Evolutionary conservation across 1,284 basidiomycete genomes (phyloP), one percentile per base, ranked within the genome.

Genomic region (Pyrrhoderma lamaoense): DNA sequence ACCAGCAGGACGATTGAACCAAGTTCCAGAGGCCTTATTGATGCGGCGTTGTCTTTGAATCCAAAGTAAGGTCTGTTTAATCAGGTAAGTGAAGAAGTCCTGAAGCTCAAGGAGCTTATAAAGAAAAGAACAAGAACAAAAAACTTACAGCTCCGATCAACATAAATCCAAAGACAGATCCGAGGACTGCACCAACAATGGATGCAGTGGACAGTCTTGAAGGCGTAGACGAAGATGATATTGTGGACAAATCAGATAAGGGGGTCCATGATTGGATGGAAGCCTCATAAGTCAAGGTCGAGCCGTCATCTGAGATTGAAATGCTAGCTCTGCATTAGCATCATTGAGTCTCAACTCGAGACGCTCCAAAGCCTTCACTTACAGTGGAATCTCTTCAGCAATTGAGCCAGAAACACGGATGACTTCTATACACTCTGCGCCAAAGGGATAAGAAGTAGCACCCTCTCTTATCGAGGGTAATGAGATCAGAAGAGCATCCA

Each of bases 101-200:
- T 18, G 21, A 22, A 5, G 7, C n/a, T 7, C 14, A 7, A 40
- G n/a, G 5, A 40, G 38, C 21, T 9, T 37, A 16, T 37, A n/a
- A n/a, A n/a, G 8, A 5, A 39, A 21, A n/a, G n/a, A n/a, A n/a
- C n/a, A n/a, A n/a, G 14, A 14, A 7, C n/a, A 9, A n/a, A n/a
- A n/a, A 35, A 50, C 52, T 36, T 25, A 50, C 52, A 9, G 44
- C 47, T 18, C 47, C 48, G 16, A 54, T 46, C 31, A 50, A 25
- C 8, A 50, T 36, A 19, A 31, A 21, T 22, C 52, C 52, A 25
- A 54, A 47, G 13, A 54, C 27, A 31, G 52, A 54, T 22, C 52
- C 52, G 14, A 54, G 42, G 8, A 54, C 47, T 9, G 52, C 52
- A 19, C 52, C 52, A 21, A 50, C 43, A 19, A 54, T 50, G 13